Conservation (phyloP, 306 rosid genomes). For the Luffa acutangula region DNA sequence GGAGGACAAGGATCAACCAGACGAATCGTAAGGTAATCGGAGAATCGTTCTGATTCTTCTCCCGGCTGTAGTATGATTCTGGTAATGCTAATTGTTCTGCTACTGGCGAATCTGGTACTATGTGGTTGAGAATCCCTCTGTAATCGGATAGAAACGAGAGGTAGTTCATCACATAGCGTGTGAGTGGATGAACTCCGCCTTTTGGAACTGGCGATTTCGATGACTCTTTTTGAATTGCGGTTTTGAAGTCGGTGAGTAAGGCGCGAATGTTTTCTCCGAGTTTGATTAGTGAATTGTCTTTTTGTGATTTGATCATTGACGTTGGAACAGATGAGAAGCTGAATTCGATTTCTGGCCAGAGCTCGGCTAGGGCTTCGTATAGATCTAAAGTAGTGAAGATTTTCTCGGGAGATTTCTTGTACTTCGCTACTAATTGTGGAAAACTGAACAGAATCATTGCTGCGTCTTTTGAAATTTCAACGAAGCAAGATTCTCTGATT, state of each 20-base stretch:
- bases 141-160: constrained; percentile 37
- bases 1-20: constrained; percentile 39
- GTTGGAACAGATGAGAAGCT: constrained; percentile 38
- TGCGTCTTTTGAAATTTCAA: constrained; percentile 23
- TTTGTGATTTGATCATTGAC: constrained; percentile 21
- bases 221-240: constrained; percentile 37
- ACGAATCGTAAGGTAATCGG: constrained; percentile 28
- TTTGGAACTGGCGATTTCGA: constrained; percentile 36
- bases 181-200: constrained; percentile 47
- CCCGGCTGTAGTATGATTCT: constrained; percentile 26
- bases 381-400: constrained; percentile 33
- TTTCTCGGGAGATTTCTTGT: constrained; percentile 45
- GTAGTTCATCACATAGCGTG: constrained; percentile 60
- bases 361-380: constrained; percentile 32
- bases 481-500: constrained; percentile 28
- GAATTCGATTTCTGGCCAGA: constrained; percentile 27
- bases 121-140: constrained; percentile 20
- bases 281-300: constrained; percentile 16
- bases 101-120: constrained; percentile 29
- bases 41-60: neutral
- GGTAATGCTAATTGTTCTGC: constrained; percentile 20
- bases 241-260: constrained; percentile 30
- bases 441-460: constrained; percentile 28
- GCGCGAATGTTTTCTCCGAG: constrained; percentile 22
- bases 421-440: constrained; percentile 42